phyloP scores from a whole-genome alignment of 306 rosid species.

The Vigna nakashimae region DNA sequence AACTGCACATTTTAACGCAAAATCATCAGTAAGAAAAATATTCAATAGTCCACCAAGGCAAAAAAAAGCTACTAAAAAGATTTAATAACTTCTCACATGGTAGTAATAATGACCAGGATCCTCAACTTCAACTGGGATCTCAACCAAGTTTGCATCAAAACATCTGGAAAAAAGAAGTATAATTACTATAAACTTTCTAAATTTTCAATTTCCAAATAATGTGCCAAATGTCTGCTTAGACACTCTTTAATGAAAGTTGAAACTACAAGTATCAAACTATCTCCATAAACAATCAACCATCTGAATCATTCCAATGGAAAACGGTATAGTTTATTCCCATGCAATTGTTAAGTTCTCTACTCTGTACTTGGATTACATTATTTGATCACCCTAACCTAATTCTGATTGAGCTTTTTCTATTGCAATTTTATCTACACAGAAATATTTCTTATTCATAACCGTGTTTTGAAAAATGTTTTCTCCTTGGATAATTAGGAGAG shows the following conservation, averaged over 20 bases:
- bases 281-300: neutral
- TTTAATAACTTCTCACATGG: slow-evolving; percentile 67
- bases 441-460: slow-evolving; percentile 18
- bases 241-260: slow-evolving; percentile 32
- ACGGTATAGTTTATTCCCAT: neutral
- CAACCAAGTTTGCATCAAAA: slow-evolving; percentile 88
- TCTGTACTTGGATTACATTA: neutral
- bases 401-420: slow-evolving; percentile 7
- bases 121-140: slow-evolving; percentile 87
- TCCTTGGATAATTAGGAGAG: neutral
- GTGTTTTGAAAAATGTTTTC: neutral
- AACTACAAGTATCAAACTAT: neutral
- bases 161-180: slow-evolving; percentile 60
- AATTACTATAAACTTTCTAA: slow-evolving; percentile 8
- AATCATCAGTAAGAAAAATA: slow-evolving; percentile 35
- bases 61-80: slow-evolving; percentile 36
- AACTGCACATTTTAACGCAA: slow-evolving; percentile 57
- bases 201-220: slow-evolving; percentile 14
- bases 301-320: neutral
- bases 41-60: slow-evolving; percentile 26
- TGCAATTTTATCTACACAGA: neutral
- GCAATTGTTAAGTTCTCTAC: neutral
- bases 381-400: neutral
- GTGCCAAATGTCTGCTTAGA: slow-evolving; percentile 14
- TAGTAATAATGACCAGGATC: slow-evolving; percentile 68